Evolutionary conservation across 345 rosid species (phyloP), one percentile per base, ranked within the genome.

Genomic region (Crucihimalaya himalaica): DNA sequence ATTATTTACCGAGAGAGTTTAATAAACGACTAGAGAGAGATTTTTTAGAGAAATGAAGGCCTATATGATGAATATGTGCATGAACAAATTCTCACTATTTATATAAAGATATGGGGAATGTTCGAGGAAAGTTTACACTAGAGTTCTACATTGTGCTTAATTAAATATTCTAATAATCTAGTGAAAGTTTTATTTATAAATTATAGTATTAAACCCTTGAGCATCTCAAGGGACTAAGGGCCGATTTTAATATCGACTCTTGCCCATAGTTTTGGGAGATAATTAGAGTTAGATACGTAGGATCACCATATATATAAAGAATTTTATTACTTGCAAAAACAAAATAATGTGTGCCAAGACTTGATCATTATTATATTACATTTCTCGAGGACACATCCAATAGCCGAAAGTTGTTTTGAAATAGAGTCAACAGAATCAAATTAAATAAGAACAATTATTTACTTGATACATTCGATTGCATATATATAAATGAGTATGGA

Each of bases 221-320:
- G 70, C 12, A 43, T 68, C 69, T 18, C 68, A 75, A 45, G 42
- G 29, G 70, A 75, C 58, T 64, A 75, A 75, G 63, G 74, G 74
- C 68, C 74, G 57, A 66, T 47, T 59, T 70, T 60, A 67, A 21
- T 40, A 51, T 8, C n/a, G 68, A 29, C 66, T 75, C 79, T 75
- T 68, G 69, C 68, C 61, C 79, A 42, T 51, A n/a, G 48, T 51
- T 45, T 68, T 60, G 68, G 74, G 68, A 74, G 78, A 73, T 55
- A 8, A 55, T 43, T 66, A 15, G 63, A 53, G n/a, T n/a, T 42
- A 52, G 70, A 53, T 42, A 52, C 54, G 70, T 23, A 39, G 47
- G 13, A 31, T 64, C 59, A 15, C 61, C 45, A 59, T 37, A 18
- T 2, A 42, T 37, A 18, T 2, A 42, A 1, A 59, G 43, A 60